phyloP scores from a whole-genome alignment of 331 rosid genomes.

The Malus hybrid region DNA sequence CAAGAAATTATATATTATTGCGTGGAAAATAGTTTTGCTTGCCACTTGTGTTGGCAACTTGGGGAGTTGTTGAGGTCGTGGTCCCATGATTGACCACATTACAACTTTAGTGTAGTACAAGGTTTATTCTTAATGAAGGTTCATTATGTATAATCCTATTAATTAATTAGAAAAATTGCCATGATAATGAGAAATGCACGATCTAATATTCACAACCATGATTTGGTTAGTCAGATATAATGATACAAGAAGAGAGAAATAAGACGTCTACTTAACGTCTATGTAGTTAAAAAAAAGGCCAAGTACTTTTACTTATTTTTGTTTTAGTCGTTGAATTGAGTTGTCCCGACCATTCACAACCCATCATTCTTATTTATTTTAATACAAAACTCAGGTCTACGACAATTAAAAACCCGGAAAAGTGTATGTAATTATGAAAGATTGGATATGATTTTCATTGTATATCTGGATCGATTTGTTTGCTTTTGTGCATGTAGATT shows the following conservation, averaged over 20 bases:
- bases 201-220: background rate
- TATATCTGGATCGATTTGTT: background rate
- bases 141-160: background rate
- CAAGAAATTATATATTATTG: background rate
- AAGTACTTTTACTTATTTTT: background rate
- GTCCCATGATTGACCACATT: constrained; percentile 7
- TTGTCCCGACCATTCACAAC: too few species aligned
- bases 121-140: constrained; percentile 2
- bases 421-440: background rate
- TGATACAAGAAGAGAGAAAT: background rate
- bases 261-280: background rate
- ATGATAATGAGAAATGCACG: background rate
- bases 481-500: background rate
- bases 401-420: background rate
- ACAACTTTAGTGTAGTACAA: background rate
- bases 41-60: constrained; percentile 8
- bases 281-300: background rate
- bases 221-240: background rate
- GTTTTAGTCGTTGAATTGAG: too few species aligned
- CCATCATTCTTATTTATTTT: background rate
- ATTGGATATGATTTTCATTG: background rate
- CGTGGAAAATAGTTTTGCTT: background rate
- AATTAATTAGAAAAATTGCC: background rate
- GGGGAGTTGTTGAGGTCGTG: background rate
- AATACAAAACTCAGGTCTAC: background rate